Evolutionary conservation across 1,284 basidiomycete species (phyloP).

Genomic region (Coniferiporia sulphurascens): DNA sequence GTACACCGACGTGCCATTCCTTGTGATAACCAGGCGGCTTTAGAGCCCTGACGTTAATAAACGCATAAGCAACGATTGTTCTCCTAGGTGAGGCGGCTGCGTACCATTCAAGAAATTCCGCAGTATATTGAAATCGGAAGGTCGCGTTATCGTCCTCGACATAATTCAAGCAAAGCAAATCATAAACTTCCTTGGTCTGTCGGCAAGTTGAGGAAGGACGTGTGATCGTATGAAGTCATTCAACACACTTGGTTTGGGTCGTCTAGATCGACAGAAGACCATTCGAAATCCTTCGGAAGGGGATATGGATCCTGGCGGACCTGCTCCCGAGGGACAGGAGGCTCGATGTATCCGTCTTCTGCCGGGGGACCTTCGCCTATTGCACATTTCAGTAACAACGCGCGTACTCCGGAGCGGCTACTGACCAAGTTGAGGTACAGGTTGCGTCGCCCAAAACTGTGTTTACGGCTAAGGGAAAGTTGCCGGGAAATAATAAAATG

Average conservation of each 20-base stretch:
- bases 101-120: constrained; percentile 93
- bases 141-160: constrained; percentile 96
- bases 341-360: constrained; percentile 88
- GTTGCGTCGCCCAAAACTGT: constrained; percentile 95
- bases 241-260: constrained; percentile 61
- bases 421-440: constrained; percentile 81
- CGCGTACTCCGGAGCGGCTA: not conserved
- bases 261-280: constrained; percentile 81
- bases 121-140: constrained; percentile 94
- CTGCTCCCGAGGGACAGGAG: constrained; percentile 70
- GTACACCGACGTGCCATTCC: constrained; percentile 96
- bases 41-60: constrained; percentile 68
- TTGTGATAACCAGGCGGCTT: constrained; percentile 90
- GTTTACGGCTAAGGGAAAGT: constrained; percentile 11
- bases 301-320: constrained; percentile 86
- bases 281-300: constrained; percentile 91
- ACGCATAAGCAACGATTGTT: constrained; percentile 5
- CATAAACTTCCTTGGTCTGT: constrained; percentile 89
- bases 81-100: constrained; percentile 19
- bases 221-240: not conserved
- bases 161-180: constrained; percentile 89
- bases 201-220: not conserved
- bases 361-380: constrained; percentile 61
- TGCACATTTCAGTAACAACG: constrained; percentile 8
- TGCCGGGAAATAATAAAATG: constrained; percentile 7